phyloP scores from a whole-genome alignment of 495 filamentous ascomycete genomes.

The Chlorociboria aeruginascens region DNA sequence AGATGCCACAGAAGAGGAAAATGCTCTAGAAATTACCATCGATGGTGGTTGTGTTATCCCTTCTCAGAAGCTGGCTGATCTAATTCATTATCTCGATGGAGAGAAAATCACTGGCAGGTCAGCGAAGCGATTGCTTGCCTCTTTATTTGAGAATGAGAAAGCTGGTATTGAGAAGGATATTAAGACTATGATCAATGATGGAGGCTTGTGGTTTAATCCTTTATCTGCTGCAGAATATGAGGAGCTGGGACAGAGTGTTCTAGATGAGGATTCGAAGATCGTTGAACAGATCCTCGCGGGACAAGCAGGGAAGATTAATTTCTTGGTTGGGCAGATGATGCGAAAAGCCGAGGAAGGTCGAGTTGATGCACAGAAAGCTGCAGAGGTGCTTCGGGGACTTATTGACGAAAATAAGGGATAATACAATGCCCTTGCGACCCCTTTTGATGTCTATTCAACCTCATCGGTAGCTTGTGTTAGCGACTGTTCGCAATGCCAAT shows the following conservation, averaged over 20 bases:
- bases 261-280: constrained; percentile 42
- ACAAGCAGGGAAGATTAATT: constrained; percentile 65
- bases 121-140: constrained; percentile 62
- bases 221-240: constrained; percentile 48
- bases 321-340: constrained; percentile 90
- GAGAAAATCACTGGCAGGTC: constrained; percentile 62
- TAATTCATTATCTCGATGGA: constrained; percentile 50
- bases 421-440: not conserved
- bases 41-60: constrained; percentile 36
- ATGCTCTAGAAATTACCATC: constrained; percentile 21
- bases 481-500: no score
- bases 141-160: constrained; percentile 37
- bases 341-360: constrained; percentile 58
- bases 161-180: constrained; percentile 37
- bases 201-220: constrained; percentile 53
- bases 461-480: no score
- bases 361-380: constrained; percentile 64
- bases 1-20: constrained; percentile 21
- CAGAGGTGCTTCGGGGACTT: constrained; percentile 21
- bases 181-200: constrained; percentile 47
- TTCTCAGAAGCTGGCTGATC: constrained; percentile 46
- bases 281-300: constrained; percentile 55
- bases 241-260: constrained; percentile 35
- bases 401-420: constrained; percentile 10
- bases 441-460: no score